A percentile compares a stretch with the other conserved stretches of the same genome.
Conservation (phyloP, 129 eudicot species). For the Tagetes erecta region DNA sequence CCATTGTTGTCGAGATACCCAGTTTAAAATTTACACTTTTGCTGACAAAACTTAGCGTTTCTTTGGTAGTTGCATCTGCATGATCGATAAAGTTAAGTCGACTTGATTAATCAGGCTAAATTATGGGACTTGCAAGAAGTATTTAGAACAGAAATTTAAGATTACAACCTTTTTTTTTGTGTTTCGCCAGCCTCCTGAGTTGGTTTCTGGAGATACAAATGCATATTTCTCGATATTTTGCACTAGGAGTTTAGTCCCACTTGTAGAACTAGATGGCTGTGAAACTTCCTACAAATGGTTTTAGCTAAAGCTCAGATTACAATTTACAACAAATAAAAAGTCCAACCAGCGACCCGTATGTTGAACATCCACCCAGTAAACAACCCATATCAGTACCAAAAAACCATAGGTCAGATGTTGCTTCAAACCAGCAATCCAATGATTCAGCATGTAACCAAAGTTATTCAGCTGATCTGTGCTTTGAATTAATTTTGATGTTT, state of each 20-base stretch:
- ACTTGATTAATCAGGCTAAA: not conserved
- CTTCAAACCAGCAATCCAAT: not conserved
- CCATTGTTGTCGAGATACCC: conserved; percentile 3
- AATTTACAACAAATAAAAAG: not conserved
- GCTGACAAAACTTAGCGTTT: conserved; percentile 28
- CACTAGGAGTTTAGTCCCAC: conserved; percentile 15
- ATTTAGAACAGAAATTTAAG: not conserved
- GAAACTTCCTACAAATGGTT: conserved; percentile 43
- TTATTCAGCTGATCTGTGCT: not conserved
- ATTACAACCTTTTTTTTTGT: conserved; percentile 68
- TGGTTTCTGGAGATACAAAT: conserved; percentile 45
- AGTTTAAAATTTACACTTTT: conserved; percentile 15
- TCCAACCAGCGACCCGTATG: not conserved
- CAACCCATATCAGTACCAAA: not conserved
- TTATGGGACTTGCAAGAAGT: not conserved
- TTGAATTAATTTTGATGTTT: not conserved
- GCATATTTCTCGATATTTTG: conserved; percentile 50
- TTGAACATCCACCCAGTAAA: not conserved
- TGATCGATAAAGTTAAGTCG: conserved; percentile 14
- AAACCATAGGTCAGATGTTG: not conserved
- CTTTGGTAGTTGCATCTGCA: conserved; percentile 84
- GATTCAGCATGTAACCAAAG: not conserved
- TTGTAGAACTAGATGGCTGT: conserved; percentile 35
- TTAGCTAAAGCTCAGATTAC: no score
- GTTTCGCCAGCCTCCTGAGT: conserved; percentile 71